Conservation (phyloP, 2,329 filamentous ascomycete species). For the Xylariaceae sp. region DNA sequence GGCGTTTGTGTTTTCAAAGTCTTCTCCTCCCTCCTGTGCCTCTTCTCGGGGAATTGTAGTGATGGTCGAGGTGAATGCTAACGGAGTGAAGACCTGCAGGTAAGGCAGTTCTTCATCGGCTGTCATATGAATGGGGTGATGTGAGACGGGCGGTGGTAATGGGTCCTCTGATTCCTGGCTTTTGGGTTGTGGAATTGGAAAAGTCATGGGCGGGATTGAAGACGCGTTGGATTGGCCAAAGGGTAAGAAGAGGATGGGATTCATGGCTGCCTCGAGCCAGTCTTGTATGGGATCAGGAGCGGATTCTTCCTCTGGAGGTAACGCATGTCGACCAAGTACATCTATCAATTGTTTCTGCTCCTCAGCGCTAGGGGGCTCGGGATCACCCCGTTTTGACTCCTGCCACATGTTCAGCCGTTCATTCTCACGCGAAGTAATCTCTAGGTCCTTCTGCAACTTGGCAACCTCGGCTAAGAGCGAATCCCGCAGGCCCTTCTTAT, state of each 20-base stretch:
- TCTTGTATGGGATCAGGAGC: slow-evolving; percentile 33
- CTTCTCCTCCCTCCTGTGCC: no score
- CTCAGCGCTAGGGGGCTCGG: slow-evolving; percentile 25
- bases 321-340: slow-evolving; percentile 39
- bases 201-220: slow-evolving; percentile 22
- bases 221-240: slow-evolving; percentile 39
- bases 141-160: slow-evolving; percentile 49
- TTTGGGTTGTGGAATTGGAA: slow-evolving; percentile 10
- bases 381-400: slow-evolving; percentile 26
- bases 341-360: slow-evolving; percentile 39
- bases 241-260: slow-evolving; percentile 50
- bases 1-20: no score
- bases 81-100: slow-evolving; percentile 65
- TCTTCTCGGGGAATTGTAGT: slow-evolving; percentile 38
- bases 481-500: slow-evolving; percentile 51
- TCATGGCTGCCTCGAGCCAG: slow-evolving; percentile 46
- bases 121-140: slow-evolving; percentile 60
- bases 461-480: slow-evolving; percentile 53
- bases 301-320: slow-evolving; percentile 34
- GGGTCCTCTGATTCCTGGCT: slow-evolving; percentile 28
- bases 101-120: slow-evolving; percentile 64
- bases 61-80: slow-evolving; percentile 57
- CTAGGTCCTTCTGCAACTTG: slow-evolving; percentile 55
- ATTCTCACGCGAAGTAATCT: slow-evolving; percentile 54
- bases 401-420: slow-evolving; percentile 46